A percentile compares a stretch with the other conserved stretches of the same genome.
Evolutionary conservation across 306 rosid species (phyloP).

Genomic region (Quercus cerris): DNA sequence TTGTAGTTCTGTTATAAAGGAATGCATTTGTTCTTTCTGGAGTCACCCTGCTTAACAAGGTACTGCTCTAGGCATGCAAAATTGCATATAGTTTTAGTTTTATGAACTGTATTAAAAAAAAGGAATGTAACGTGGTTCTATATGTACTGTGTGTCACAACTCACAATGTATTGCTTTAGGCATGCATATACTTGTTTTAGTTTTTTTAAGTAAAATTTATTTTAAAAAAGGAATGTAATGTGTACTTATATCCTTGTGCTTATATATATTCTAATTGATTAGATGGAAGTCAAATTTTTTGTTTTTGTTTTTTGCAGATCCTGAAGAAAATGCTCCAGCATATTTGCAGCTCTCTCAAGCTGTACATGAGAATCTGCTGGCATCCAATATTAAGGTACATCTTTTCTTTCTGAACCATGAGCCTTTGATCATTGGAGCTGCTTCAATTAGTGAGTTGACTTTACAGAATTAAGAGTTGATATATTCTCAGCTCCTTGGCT

Average conservation of each 20-base stretch:
- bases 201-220: conserved; percentile 6
- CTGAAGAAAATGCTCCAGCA: conserved; percentile 42
- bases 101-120: not conserved
- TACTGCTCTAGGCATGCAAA: conserved; percentile 18
- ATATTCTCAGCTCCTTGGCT: not conserved
- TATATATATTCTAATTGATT: not conserved
- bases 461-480: conserved; percentile 1
- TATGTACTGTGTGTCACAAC: no score
- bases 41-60: conserved; percentile 48
- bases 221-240: not conserved
- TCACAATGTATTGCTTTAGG: conserved; percentile 36
- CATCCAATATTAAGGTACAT: conserved; percentile 44
- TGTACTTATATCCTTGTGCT: not conserved
- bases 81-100: not conserved
- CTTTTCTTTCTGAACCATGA: not conserved
- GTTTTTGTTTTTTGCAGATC: conserved; percentile 38
- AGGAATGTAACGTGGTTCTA: no score
- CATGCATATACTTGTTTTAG: not conserved
- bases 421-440: not conserved
- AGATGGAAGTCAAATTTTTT: no score
- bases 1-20: not conserved
- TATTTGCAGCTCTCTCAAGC: conserved; percentile 51
- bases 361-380: conserved; percentile 53
- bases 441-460: not conserved
- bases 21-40: conserved; percentile 10